Evolutionary conservation across 805 yeast species (phyloP), one percentile per base, ranked within the genome.

Genomic region (Tetrapisispora nanseiensis): DNA sequence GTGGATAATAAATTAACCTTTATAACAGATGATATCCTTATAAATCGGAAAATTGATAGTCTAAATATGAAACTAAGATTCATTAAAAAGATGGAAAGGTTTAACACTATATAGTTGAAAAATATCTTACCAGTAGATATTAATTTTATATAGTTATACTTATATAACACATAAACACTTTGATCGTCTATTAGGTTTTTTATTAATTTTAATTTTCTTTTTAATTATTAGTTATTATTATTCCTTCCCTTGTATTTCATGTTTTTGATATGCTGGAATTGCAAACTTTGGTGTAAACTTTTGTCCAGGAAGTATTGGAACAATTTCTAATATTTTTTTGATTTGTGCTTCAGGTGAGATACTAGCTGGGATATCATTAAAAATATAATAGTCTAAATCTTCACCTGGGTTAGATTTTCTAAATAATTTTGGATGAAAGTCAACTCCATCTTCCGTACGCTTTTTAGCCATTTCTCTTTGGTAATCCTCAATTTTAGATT

Each of bases 221-320:
- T 13, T 10, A 6, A 20, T 19, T 32, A 8, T 18, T 15, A 32
- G 11, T 4, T 20, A 2, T 8, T 11, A 19, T 32, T 18, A 22
- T 6, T 42, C 48, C 26, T 51, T 46, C 31, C 50, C 39, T 44
- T 62, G 59, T 10, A 58, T 36, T 43, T 55, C 56, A 44, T 63
- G 57, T 63, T 84, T 81, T 55, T 76, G 62, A 46, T 65, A 72
- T 12, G 86, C 92, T 11, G 92, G 86, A 29, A 76, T 74, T 36
- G 75, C 74, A 57, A 83, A 83, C 49, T 77, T 73, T 22, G 72
- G 75, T 16, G 78, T 74, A 54, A 79, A 78, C 40, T 66, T 52
- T 56, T 86, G 95, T 15, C 95, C 95, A 1, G 95, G 95, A 35
- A 86, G 63, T 33, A 89, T 74, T 3, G 96, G 96, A 18, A 80